Evolutionary conservation across 768 basidiomycete species (phyloP).

Genomic region (Tylopilus balloui): DNA sequence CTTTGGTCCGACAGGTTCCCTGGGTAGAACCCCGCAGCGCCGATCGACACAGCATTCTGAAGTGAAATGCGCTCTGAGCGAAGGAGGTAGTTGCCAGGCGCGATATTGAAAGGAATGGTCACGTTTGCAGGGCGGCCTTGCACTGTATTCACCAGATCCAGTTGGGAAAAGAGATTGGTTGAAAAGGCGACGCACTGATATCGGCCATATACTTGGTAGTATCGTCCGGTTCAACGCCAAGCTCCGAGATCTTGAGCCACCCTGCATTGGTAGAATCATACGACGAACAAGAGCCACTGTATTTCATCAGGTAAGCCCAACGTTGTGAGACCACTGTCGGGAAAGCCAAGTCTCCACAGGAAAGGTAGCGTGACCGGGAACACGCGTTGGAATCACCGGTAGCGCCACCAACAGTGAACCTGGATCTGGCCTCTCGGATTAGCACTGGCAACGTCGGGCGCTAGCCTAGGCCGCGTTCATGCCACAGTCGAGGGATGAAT

Average conservation of each 20-base stretch:
- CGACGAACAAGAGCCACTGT: conserved; percentile 51
- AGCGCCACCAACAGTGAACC: conserved; percentile 46
- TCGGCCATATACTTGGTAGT: conserved; percentile 46
- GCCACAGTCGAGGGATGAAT: conserved; percentile 59
- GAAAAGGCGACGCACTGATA: conserved; percentile 38
- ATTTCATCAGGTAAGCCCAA: conserved; percentile 68
- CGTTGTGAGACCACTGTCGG: conserved; percentile 49
- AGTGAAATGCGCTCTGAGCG: conserved; percentile 79
- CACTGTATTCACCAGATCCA: conserved; percentile 22
- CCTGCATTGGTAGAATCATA: conserved; percentile 55
- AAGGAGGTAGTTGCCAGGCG: conserved; percentile 66
- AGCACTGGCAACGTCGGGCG: conserved; percentile 47
- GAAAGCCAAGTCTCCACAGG: background rate
- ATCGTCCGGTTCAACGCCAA: conserved; percentile 36
- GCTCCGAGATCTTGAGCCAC: conserved; percentile 71
- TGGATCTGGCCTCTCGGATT: conserved; percentile 53
- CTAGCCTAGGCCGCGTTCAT: conserved; percentile 45
- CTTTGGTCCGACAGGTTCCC: too few species aligned
- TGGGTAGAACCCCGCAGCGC: conserved; percentile 48
- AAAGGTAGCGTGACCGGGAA: background rate
- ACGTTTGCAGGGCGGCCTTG: conserved; percentile 37
- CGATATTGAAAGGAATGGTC: conserved; percentile 47
- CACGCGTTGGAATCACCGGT: conserved; percentile 36
- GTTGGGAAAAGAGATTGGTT: background rate
- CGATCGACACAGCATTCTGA: conserved; percentile 50